phyloP scores from a whole-genome alignment of 139 green algal genomes.

The Edaphochlamys debaryana region DNA sequence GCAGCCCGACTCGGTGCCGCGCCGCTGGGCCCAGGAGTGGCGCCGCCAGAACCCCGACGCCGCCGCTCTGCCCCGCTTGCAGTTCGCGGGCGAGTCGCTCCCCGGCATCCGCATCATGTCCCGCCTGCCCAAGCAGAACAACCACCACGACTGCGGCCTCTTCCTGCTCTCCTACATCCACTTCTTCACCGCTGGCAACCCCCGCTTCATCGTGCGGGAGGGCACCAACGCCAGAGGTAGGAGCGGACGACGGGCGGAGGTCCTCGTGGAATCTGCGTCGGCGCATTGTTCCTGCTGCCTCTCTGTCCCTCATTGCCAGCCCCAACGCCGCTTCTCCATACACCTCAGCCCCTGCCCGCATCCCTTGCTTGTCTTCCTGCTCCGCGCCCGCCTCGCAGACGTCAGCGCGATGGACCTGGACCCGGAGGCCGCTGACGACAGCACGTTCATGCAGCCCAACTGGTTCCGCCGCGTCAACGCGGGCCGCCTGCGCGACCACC shows the following conservation, averaged over 20 bases:
- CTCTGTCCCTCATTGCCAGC: neutral
- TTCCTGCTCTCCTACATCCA: conserved; percentile 91
- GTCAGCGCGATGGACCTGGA: neutral
- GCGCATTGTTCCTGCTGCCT: neutral
- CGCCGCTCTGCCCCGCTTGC: no score
- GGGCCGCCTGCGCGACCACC: conserved; percentile 56
- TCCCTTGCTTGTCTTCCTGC: no score
- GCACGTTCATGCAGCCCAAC: conserved; percentile 55
- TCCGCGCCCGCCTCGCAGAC: no score
- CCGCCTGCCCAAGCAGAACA: conserved; percentile 74
- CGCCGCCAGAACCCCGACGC: no score
- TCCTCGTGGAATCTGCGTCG: no score
- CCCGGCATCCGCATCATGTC: neutral
- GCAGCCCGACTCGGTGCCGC: neutral
- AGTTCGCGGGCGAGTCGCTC: neutral
- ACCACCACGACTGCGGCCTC: conserved; percentile 93
- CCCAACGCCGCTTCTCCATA: neutral
- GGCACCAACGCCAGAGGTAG: neutral
- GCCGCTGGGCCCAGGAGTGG: neutral
- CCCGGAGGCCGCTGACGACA: neutral
- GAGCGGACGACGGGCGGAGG: no score
- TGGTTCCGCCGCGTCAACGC: conserved; percentile 77
- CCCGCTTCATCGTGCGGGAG: neutral
- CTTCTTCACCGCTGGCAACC: conserved; percentile 69
- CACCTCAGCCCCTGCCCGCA: neutral